Conservation (phyloP, 1,284 basidiomycete species). For the Trichosporon sp. region DNA sequence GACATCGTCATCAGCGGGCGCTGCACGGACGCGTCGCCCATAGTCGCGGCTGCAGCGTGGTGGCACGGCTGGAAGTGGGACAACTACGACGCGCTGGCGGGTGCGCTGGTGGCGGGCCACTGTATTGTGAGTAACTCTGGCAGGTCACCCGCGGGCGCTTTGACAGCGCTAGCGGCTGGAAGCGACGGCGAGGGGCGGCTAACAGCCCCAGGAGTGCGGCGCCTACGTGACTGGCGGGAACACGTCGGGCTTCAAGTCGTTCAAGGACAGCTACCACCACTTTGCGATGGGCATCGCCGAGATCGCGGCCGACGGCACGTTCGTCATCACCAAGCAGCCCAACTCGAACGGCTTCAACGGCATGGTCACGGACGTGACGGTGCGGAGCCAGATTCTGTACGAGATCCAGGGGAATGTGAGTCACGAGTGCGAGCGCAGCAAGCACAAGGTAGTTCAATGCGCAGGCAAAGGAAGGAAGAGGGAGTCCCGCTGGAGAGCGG, state of each 20-base stretch:
- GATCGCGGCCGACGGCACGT: constrained; percentile 25
- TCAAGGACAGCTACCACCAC: constrained; percentile 23
- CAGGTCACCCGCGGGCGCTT: background rate
- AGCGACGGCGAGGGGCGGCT: background rate
- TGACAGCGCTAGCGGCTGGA: background rate
- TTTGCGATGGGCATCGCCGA: constrained; percentile 32
- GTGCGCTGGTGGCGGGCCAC: constrained; percentile 27
- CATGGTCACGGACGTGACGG: constrained; percentile 15
- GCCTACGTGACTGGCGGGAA: constrained; percentile 33
- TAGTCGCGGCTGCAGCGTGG: constrained; percentile 27
- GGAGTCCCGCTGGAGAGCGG: too few relatives aligned
- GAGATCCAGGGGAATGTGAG: constrained; percentile 25
- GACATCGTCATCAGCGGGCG: constrained; percentile 34
- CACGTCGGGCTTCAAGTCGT: constrained; percentile 26
- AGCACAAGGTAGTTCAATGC: too few relatives aligned
- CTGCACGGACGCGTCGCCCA: constrained; percentile 30
- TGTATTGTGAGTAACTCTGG: constrained; percentile 7
- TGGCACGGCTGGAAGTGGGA: constrained; percentile 26
- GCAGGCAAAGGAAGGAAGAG: background rate
- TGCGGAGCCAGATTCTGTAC: constrained; percentile 22
- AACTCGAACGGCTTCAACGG: constrained; percentile 13
- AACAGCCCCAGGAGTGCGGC: constrained; percentile 16
- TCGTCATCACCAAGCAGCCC: constrained; percentile 26
- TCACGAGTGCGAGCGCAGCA: background rate
- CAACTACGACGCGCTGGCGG: constrained; percentile 26